Evolutionary conservation across 805 yeast species (phyloP).

Genomic region (Candida hungchunana): DNA sequence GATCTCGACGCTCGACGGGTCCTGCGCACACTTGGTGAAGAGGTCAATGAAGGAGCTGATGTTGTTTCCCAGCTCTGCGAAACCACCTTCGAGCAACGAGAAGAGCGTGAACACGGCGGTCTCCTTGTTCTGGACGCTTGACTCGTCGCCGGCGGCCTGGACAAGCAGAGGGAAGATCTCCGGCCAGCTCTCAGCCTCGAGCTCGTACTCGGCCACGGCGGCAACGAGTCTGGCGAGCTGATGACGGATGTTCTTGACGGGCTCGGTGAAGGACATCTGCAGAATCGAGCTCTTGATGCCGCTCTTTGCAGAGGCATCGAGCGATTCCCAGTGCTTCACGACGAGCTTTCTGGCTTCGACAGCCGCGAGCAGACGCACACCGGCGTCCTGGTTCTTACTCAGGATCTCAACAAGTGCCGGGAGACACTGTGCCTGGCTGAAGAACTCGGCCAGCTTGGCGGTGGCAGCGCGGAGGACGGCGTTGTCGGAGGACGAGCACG

Average conservation of each 20-base stretch:
- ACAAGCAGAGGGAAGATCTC: constrained; percentile 70
- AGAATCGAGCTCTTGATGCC: constrained; percentile 67
- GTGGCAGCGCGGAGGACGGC: constrained; percentile 82
- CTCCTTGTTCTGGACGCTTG: constrained; percentile 59
- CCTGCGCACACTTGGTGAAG: constrained; percentile 62
- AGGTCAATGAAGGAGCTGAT: constrained; percentile 66
- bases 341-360: constrained; percentile 91
- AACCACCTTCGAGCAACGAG: constrained; percentile 70
- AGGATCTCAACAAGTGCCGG: constrained; percentile 82
- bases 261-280: constrained; percentile 61
- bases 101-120: constrained; percentile 76
- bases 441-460: constrained; percentile 65
- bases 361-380: constrained; percentile 87
- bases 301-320: constrained; percentile 44
- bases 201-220: constrained; percentile 74
- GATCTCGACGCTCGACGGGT: constrained; percentile 58
- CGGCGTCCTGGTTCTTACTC: constrained; percentile 63
- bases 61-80: constrained; percentile 53
- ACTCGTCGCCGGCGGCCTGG: constrained; percentile 53
- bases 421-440: constrained; percentile 63
- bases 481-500: constrained; percentile 79
- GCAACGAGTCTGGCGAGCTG: constrained; percentile 86
- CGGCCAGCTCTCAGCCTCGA: constrained; percentile 68
- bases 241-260: constrained; percentile 70
- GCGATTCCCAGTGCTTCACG: constrained; percentile 56